Conservation (phyloP, 352 stramenopile genomes). For the Globisporangium cystogenes region DNA sequence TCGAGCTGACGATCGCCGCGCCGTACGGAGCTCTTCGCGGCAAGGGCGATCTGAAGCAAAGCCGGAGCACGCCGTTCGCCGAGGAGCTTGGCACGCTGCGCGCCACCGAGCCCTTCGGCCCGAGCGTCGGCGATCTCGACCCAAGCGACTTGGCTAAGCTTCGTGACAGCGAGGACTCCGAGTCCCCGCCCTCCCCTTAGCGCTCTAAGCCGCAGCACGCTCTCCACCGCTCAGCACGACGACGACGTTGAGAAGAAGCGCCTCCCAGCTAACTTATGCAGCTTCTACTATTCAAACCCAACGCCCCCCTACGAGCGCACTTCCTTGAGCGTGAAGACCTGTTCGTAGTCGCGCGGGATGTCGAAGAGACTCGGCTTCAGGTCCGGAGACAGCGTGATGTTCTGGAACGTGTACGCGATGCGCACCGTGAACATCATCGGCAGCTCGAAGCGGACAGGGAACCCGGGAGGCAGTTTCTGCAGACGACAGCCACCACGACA, state of each 20-base stretch:
- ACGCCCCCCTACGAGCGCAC: constrained; percentile 35
- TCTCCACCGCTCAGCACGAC: background rate
- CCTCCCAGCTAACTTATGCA: background rate
- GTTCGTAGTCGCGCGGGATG: constrained; percentile 41
- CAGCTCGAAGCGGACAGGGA: constrained; percentile 77
- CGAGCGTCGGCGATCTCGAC: constrained; percentile 8
- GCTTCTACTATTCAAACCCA: too few species aligned
- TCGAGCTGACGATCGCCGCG: constrained; percentile 11
- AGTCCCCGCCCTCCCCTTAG: background rate
- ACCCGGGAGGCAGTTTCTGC: constrained; percentile 75
- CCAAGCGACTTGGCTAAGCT: background rate
- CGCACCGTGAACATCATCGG: constrained; percentile 81
- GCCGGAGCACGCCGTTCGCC: constrained; percentile 1
- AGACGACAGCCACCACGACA: background rate
- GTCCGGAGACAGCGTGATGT: constrained; percentile 41
- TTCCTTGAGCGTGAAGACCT: constrained; percentile 55
- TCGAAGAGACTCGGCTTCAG: constrained; percentile 51
- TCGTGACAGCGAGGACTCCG: background rate
- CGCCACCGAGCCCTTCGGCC: background rate
- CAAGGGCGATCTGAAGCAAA: constrained; percentile 8
- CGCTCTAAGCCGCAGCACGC: too few species aligned
- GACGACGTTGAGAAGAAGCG: background rate
- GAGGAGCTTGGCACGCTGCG: constrained; percentile 2
- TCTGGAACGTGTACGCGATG: constrained; percentile 80
- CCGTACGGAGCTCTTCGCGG: constrained; percentile 11